Base-by-base conservation (phyloP, 1,139 yeast species). In the Pichia sp. region DNA sequence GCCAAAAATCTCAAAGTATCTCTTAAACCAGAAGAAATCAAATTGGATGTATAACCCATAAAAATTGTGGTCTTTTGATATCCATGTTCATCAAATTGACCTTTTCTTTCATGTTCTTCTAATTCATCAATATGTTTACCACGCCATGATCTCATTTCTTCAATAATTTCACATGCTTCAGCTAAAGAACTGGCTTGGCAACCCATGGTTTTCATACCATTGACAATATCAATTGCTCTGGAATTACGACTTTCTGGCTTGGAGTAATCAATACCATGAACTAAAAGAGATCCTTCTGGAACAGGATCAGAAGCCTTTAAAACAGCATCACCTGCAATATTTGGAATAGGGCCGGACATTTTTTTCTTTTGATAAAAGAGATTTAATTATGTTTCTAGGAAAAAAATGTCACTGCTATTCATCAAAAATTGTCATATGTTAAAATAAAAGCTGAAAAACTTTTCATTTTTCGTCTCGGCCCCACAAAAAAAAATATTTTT, bases 1-100 rank as follows among this genome's bases (percentile, higher is more conserved):
- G 87, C 97, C 55, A 94, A 72, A 62, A 72, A 92, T 60, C 95
- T 77, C 55, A 92, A 71, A 38, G 96, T 86, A 55, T 90, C 95
- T 66, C 99, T 78, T 52, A 90, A 69, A 36, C 99, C 99, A 10
- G 95, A 85, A 36, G 95, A 85, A 57, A 92, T 92, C 69, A 92
- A 76, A 64, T 92, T 92, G n/a, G 97, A 88, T 38, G 99, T 92
- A 67, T 83, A 94, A 28, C 99, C 99, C 74, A 92, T 72, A 62
- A 92, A 92, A 44, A 94, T 81, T 9, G 98, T 92, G 29, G 95
- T 73, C 60, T 81, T 85, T 62, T 86, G 96, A 55, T 64, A 82
- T 9, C 95, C 95, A 23, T 79, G 72, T 16, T 81, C 94, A 61
- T 86, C 95, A 55, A 82, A 83, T 52, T 77, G 79, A 37, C 94